Evolutionary conservation across 1,139 yeast genomes (phyloP), one percentile per base, ranked within the genome.

Genomic region (Magnusiomyces ingens): DNA sequence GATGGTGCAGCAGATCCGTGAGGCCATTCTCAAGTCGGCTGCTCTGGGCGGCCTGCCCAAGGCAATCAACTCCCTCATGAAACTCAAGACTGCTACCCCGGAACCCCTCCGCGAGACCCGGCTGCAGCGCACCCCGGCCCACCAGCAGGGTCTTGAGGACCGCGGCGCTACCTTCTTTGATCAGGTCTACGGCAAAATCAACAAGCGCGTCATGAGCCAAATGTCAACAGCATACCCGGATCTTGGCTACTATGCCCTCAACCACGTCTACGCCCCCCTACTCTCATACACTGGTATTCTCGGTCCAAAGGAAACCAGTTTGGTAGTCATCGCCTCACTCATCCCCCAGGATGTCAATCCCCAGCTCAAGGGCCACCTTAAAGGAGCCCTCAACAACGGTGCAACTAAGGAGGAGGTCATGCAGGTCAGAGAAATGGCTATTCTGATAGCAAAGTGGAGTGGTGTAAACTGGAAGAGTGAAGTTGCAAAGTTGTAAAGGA

Each of bases 341-440:
- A 83, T 90, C 13, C 97, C 97, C 0, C 96, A 88, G 66, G 95
- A 90, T 67, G 96, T 90, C n/a, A 88, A 86, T 61, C 96, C 96
- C 0, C 96, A 90, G 64, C 75, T 90, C 59, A 88, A 88, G 69
- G 97, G 97, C 0, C 97, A 90, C 66, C 75, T 90, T 58, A 80
- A 77, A 64, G 97, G 97, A 0, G 96, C 96, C 0, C 57, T 83
- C 52, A 89, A 89, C 63, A 79, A 83, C 43, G 96, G 96, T 0
- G 87, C 87, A 10, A 74, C 86, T 2, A 66, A 67, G 46, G 86
- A 82, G 50, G 87, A 85, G 58, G 74, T 89, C 49, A 74, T 74
- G 54, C 81, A 80, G 4, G 77, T 81, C 19, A 74, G 95, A 54
- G 72, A 71, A 18, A 64, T 90, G 72, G 82, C 87, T 6, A 77